Base-by-base conservation (phyloP, 2,329 filamentous ascomycete genomes). In the Allantophomopsis cytisporea region DNA sequence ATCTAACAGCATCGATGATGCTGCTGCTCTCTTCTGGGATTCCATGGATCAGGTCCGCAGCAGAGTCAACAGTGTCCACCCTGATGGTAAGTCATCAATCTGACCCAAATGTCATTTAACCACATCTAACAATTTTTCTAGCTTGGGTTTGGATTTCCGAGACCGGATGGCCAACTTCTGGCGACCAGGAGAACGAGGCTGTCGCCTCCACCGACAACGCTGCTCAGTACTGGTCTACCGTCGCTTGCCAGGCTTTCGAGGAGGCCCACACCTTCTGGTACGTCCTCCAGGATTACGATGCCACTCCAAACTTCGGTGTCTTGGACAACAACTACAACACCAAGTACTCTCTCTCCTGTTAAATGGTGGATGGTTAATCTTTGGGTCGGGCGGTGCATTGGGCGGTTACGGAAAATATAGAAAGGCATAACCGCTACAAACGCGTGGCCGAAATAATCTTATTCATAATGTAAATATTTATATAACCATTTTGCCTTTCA, bases 101-200 rank as follows among this genome's bases (percentile, higher is more conserved):
- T 28, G 7, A 10, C 23, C 23, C 23, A 28, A 28, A 8, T 8
- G 7, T 28, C 11, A 10, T 12, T 28, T 5, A 28, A 28, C 7
- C 4, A 28, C 5, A 10, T 10, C 23, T 28, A 28, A 28, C 23
- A 28, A 28, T 28, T 8, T 3, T 8, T 28, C 23, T 12, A 50
- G 72, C 72, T 61, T 66, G 64, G 45, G 65, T 78, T 50, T 75
- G 74, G 68, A 62, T 77, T 36, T 75, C 72, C 15, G 76, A 81
- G 65, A 78, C 73, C 11, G 76, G 77, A 50, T 82, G 76, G 76
- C 77, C 78, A 38, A 61, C 64, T 37, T 59, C 54, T 30, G 78
- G 78, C 31, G 53, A 61, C 10, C 60, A 62, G 38, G 69, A 66
- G 58, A 73, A 73, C 39, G 48, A 67, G 55, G 76, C 71, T 39